These are phyloP conservation scores for Lachancea lanzarotensis DNA, from an alignment of 805 yeast species.

Conservation along the genomic window DNA sequence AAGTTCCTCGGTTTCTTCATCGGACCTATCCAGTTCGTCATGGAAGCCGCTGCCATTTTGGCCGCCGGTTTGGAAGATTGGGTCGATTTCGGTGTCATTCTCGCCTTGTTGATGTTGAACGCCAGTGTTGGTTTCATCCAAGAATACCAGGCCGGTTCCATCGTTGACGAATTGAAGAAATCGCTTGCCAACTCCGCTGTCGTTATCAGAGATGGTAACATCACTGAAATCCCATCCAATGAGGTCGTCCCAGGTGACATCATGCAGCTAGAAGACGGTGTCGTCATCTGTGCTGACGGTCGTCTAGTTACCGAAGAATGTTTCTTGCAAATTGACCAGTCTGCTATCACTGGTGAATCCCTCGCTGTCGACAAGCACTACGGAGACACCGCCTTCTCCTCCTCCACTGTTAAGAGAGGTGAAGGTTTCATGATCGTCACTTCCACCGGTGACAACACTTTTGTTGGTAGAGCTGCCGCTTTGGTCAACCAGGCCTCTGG, in stretches of 20 bases:
- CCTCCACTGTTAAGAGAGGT: conserved; percentile 94
- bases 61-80: conserved; percentile 97
- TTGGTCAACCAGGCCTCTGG: conserved; percentile 89
- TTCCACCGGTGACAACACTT: conserved; percentile 92
- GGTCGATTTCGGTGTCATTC: conserved; percentile 98
- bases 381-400: conserved; percentile 85
- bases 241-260: conserved; percentile 96
- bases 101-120: conserved; percentile 77
- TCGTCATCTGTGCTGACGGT: conserved; percentile 90
- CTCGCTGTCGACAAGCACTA: conserved; percentile 86
- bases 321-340: conserved; percentile 88
- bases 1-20: conserved; percentile 84
- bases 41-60: conserved; percentile 93
- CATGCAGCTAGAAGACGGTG: conserved; percentile 87
- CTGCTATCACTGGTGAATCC: conserved; percentile 97
- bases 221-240: conserved; percentile 68
- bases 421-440: conserved; percentile 90
- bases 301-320: conserved; percentile 79
- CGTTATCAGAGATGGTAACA: conserved; percentile 75
- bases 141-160: conserved; percentile 97
- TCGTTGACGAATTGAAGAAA: conserved; percentile 93
- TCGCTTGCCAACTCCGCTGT: conserved; percentile 86
- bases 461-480: conserved; percentile 96
- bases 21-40: conserved; percentile 94
- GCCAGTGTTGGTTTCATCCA: conserved; percentile 94